Evolutionary conservation across 768 basidiomycete species (phyloP).

Genomic region (Amanita muscaria): DNA sequence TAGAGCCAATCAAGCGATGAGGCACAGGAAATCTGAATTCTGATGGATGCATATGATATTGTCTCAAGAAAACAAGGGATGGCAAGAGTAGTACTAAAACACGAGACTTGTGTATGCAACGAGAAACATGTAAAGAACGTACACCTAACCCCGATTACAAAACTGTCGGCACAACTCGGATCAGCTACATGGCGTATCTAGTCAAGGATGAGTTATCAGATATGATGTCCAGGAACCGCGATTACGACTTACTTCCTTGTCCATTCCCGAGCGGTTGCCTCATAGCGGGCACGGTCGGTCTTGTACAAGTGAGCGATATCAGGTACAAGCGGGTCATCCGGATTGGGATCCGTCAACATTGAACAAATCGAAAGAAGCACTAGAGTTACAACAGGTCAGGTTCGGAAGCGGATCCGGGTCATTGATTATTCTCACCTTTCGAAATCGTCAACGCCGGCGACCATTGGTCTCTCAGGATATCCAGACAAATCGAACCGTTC

Average conservation of each 20-base stretch:
- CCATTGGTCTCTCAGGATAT: conserved; percentile 99
- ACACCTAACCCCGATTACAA: conserved; percentile 22
- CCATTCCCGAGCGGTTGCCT: conserved; percentile 98
- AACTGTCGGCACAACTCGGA: conserved; percentile 14
- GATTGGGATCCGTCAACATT: conserved; percentile 98
- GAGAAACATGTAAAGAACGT: conserved; percentile 22
- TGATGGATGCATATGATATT: too few relatives aligned
- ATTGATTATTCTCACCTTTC: conserved; percentile 57
- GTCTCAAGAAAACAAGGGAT: conserved; percentile 2
- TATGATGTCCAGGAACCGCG: background rate
- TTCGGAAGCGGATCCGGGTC: background rate
- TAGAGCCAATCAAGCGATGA: too few relatives aligned
- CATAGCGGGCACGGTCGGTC: conserved; percentile 95
- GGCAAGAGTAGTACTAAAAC: conserved; percentile 7
- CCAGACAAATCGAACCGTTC: conserved; percentile 97
- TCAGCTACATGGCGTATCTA: conserved; percentile 46
- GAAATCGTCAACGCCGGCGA: conserved; percentile 97
- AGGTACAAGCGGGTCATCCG: conserved; percentile 96
- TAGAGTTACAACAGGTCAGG: conserved; percentile 21
- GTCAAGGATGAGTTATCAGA: background rate
- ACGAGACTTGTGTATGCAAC: conserved; percentile 6
- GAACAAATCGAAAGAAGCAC: conserved; percentile 97
- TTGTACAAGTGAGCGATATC: conserved; percentile 99
- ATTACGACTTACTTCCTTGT: conserved; percentile 81
- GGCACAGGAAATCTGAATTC: too few relatives aligned